phyloP scores from a whole-genome alignment of 2,329 filamentous ascomycete species.

The Pestalotiopsis sp. region DNA sequence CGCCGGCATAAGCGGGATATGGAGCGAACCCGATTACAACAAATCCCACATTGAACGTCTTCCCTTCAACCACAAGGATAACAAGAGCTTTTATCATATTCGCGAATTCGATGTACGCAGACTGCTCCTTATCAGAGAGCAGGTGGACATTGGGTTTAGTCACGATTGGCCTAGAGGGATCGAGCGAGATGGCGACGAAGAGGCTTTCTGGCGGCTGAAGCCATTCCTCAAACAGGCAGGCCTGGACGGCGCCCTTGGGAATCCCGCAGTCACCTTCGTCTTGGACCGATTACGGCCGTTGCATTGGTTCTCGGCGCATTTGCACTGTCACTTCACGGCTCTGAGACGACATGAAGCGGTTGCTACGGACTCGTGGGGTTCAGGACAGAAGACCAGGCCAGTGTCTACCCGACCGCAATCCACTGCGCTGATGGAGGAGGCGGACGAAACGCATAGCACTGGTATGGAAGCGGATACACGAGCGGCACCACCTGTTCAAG shows the following conservation, averaged over 20 bases:
- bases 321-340: conserved; percentile 86
- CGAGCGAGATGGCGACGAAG: conserved; percentile 73
- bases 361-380: not conserved
- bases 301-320: conserved; percentile 91
- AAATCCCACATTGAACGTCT: conserved; percentile 83
- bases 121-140: conserved; percentile 75
- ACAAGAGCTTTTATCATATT: conserved; percentile 85
- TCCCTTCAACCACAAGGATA: conserved; percentile 75
- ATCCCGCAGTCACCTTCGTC: conserved; percentile 73
- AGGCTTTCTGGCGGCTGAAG: conserved; percentile 71
- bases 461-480: conserved; percentile 45
- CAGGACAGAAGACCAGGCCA: not conserved
- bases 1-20: conserved; percentile 88
- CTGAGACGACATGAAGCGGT: conserved; percentile 49
- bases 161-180: conserved; percentile 93
- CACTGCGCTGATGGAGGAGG: conserved; percentile 8
- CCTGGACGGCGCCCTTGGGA: conserved; percentile 73
- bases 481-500: not conserved
- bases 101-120: conserved; percentile 88
- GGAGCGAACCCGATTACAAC: conserved; percentile 86
- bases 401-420: conserved; percentile 21
- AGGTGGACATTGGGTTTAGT: conserved; percentile 87
- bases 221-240: conserved; percentile 75
- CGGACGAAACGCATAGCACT: conserved; percentile 62
- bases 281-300: conserved; percentile 78